A percentile compares a stretch with the other conserved stretches of the same genome.
phyloP scores from a whole-genome alignment of 495 filamentous ascomycete species.

The Podospora pseudopauciseta region DNA sequence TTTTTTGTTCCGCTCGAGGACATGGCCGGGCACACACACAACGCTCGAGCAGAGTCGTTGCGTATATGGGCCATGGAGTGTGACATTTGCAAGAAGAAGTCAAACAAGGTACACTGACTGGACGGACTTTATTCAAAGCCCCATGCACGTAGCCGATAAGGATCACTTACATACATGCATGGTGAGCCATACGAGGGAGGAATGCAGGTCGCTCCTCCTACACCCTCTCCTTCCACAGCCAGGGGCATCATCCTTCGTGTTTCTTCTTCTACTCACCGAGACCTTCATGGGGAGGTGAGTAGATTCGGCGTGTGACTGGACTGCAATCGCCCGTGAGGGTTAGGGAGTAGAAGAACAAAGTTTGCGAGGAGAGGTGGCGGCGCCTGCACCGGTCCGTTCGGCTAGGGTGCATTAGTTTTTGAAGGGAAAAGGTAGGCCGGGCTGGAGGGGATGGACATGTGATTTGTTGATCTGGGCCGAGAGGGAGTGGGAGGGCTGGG shows the following conservation, averaged over 20 bases:
- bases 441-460: not conserved
- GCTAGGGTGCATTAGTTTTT: constrained; percentile 8
- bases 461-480: not conserved
- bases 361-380: not conserved
- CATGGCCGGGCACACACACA: not conserved
- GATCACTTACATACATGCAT: not conserved
- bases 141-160: not conserved
- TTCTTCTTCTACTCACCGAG: not conserved
- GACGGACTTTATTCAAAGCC: not conserved
- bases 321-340: not conserved
- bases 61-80: not conserved
- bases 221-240: not conserved
- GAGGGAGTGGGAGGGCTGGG: not conserved
- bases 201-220: not conserved
- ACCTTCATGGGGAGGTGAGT: not conserved
- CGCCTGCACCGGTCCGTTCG: constrained; percentile 7
- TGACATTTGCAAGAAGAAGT: not conserved
- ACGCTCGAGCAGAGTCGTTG: not conserved
- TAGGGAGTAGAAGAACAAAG: not conserved
- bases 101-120: not conserved
- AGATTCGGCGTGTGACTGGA: not conserved
- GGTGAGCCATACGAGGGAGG: not conserved
- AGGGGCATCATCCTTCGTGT: not conserved
- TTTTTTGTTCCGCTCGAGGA: not conserved
- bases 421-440: not conserved